These are phyloP conservation scores for Penicillium sp. DNA, from an alignment of 2,329 filamentous ascomycete genomes.

Conservation along the genomic window DNA sequence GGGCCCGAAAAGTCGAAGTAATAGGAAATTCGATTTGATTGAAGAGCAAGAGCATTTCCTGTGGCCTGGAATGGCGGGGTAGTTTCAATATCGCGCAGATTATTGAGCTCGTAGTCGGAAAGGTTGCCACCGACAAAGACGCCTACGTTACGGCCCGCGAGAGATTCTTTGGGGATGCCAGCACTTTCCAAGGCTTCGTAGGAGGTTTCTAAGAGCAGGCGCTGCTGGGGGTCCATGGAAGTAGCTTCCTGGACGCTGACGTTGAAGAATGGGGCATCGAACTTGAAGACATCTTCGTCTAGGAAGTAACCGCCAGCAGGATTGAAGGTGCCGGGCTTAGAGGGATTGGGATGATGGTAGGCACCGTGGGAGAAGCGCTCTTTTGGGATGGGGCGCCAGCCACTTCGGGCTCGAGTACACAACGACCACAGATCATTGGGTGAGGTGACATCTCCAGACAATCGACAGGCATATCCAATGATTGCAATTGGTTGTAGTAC, in stretches of 20 bases:
- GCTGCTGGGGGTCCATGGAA: conserved; percentile 30
- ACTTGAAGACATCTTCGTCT: conserved; percentile 26
- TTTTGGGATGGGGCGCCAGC: conserved; percentile 24
- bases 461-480: conserved; percentile 29
- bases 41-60: conserved; percentile 22
- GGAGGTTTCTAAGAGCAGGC: conserved; percentile 26
- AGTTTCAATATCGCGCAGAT: conserved; percentile 26
- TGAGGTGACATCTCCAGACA: conserved; percentile 25
- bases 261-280: conserved; percentile 32
- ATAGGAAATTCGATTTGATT: conserved; percentile 32
- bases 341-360: conserved; percentile 26
- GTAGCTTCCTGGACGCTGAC: conserved; percentile 27
- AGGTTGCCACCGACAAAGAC: conserved; percentile 27
- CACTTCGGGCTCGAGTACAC: conserved; percentile 24
- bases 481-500: conserved; percentile 29
- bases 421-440: conserved; percentile 28
- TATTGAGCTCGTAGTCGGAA: conserved; percentile 27
- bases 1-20: conserved; percentile 33
- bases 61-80: conserved; percentile 23
- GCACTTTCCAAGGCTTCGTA: conserved; percentile 33
- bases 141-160: conserved; percentile 25
- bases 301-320: conserved; percentile 29
- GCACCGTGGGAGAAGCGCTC: conserved; percentile 23
- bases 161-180: conserved; percentile 29
- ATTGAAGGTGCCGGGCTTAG: conserved; percentile 24